Evolutionary conservation across 768 basidiomycete genomes (phyloP).

Genomic region (Boletus pseudo-olivaceus): DNA sequence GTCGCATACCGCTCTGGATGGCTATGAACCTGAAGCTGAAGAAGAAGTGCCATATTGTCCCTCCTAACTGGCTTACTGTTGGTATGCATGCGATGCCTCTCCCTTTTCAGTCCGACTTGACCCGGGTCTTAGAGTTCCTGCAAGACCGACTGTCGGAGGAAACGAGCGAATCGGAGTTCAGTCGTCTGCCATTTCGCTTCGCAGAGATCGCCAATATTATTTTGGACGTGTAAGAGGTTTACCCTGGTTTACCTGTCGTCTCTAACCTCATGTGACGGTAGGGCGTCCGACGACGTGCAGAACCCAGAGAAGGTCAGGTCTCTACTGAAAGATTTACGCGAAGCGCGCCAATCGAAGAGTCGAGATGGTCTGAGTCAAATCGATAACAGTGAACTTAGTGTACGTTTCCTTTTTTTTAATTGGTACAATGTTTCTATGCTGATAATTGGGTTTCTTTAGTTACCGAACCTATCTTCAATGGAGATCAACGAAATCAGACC

Average conservation of each 20-base stretch:
- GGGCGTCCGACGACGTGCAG: conserved; percentile 87
- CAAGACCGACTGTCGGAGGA: conserved; percentile 73
- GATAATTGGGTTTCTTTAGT: conserved; percentile 36
- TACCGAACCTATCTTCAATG: conserved; percentile 83
- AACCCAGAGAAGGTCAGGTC: conserved; percentile 81
- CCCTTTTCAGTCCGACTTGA: neutral
- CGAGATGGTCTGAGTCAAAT: conserved; percentile 77
- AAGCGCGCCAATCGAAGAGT: conserved; percentile 93
- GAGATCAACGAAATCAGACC: conserved; percentile 94
- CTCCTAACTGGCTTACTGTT: conserved; percentile 84
- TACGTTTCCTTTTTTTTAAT: conserved; percentile 37
- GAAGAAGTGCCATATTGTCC: conserved; percentile 89
- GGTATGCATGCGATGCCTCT: conserved; percentile 47
- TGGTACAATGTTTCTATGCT: neutral
- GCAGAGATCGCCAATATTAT: conserved; percentile 89
- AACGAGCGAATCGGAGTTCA: conserved; percentile 70
- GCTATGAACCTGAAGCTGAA: conserved; percentile 91
- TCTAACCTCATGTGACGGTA: conserved; percentile 28
- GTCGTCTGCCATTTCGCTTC: conserved; percentile 80
- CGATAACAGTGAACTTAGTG: conserved; percentile 79
- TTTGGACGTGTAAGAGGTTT: conserved; percentile 76
- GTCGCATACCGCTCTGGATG: conserved; percentile 93
- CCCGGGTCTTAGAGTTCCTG: conserved; percentile 59
- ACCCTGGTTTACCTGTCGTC: neutral
- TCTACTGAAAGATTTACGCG: conserved; percentile 90